Percentiles rank a stretch among this genome's conserved stretches.
phyloP scores from a whole-genome alignment of 352 stramenopile species.

The Pythium chondricola region DNA sequence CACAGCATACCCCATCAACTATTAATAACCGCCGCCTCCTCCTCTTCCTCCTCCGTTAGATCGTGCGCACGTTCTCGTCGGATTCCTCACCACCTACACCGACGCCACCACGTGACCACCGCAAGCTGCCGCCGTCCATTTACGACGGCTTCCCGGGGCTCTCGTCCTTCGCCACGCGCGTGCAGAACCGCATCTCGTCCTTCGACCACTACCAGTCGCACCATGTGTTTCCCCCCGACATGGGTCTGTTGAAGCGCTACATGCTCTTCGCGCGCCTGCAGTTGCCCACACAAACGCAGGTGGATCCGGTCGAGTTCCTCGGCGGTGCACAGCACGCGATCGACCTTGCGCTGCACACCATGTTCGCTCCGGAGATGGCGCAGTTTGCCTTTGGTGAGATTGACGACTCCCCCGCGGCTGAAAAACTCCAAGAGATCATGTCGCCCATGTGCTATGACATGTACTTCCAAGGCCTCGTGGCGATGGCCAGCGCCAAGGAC shows the following conservation, averaged over 20 bases:
- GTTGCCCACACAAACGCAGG: conserved; percentile 19
- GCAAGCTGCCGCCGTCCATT: conserved; percentile 6
- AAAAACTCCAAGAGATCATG: conserved; percentile 20
- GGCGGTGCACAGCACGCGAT: conserved; percentile 21
- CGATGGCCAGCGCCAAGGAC: conserved; percentile 11
- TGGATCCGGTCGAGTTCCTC: conserved; percentile 24
- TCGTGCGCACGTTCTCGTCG: conserved; percentile 3
- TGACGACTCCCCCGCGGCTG: conserved; percentile 8
- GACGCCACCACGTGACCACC: background rate
- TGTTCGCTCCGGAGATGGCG: conserved; percentile 24
- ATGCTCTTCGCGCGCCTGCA: conserved; percentile 22
- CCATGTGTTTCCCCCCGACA: conserved; percentile 22
- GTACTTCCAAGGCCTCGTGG: conserved; percentile 22
- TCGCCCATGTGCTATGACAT: conserved; percentile 26
- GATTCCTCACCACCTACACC: background rate
- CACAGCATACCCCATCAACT: too few species aligned
- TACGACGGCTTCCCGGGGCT: conserved; percentile 16
- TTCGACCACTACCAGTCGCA: conserved; percentile 28
- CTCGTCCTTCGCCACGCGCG: conserved; percentile 18
- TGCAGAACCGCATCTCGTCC: conserved; percentile 12
- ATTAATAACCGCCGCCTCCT: too few species aligned
- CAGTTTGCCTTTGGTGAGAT: conserved; percentile 23
- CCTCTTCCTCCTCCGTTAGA: background rate
- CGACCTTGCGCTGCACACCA: conserved; percentile 22
- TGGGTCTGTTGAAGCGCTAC: conserved; percentile 14